Base-by-base conservation (phyloP, 1,139 yeast species). In the Hansenula sp. region DNA sequence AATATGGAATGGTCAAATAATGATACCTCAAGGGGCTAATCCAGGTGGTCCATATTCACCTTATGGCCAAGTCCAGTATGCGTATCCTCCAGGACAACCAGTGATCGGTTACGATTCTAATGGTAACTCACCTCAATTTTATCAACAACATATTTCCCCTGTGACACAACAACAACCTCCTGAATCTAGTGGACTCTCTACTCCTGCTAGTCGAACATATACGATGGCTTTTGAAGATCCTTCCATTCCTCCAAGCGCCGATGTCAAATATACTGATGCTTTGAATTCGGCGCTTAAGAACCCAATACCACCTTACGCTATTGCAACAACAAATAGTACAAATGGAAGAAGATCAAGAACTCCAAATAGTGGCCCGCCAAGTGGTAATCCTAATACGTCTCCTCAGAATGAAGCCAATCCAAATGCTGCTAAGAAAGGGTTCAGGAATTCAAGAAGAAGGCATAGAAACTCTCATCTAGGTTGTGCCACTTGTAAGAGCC, bases 401-500 rank as follows among this genome's bases (percentile, higher is more conserved):
- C 35, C 36, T 21, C 43, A 40, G 38, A 45, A 29, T 35, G 44
- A 41, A 9, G 41, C 44, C 13, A 21, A 41, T 29, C 33, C 43
- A 19, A 40, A 29, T 24, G 27, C 42, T 16, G 25, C 40, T 16
- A 52, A 65, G 58, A 53, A 71, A 66, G 65, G 52, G 2, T 47
- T 48, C 38, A 72, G 75, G 52, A 75, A 73, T 52, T 71, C 78
- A 21, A 67, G 87, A 54, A 63, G 85, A 51, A 76, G 79, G 48
- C 87, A 81, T 61, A 69, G 82, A 47, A 81, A 81, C 61, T 77
- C 84, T 16, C 85, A 80, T 56, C 48, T 68, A 64, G 71, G 69
- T 21, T 81, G 88, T 63, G 79, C 81, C 5, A 80, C 84, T 33
- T 81, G 88, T 63, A 80, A 81, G 54, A 74, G 77, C 52, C 71